Base-by-base conservation (phyloP, 805 yeast genomes). In the Ogataea neopini region DNA sequence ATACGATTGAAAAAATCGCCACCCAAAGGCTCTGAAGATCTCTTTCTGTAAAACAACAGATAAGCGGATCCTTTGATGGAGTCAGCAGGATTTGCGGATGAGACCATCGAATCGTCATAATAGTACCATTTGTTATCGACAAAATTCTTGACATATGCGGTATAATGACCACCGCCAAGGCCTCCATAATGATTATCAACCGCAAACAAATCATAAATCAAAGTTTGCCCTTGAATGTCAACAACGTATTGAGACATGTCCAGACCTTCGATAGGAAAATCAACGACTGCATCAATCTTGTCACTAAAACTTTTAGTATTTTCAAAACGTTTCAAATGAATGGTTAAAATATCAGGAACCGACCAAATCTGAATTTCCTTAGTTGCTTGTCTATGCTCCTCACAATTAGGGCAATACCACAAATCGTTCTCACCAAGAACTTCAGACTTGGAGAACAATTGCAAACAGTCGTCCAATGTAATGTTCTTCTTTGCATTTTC, bases 101-200 rank as follows among this genome's bases (percentile, higher is more conserved):
- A 67, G 1, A 90, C 97, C 26, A 85, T 68, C 1, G 96, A 82
- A 63, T 92, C 99, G 62, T 92, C 91, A 64, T 77, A 92, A 62
- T 90, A 86, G 62, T 90, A 89, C 98, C 98, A 94, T 48, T 80
- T 74, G 17, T 70, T 70, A 59, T 88, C 95, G 36, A 80, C 73
- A 64, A 81, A 84, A 60, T 91, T 91, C 63, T 84, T 86, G 0
- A 80, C 96, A 59, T 82, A 85, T 0, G 98, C 87, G 1, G 99
- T 94, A 66, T 94, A 92, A 70, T 94, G 98, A 1, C 99, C 98
- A 4, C 98, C 98, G 0, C 98, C 97, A 15, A 92, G 72, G 0
- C 97, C 97, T 43, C 98, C 99, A 63, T 76, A 90, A 62, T 94
- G 99, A 63, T 92, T 94, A 63, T 91, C 98, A 18, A 94, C 97